Base-by-base conservation (phyloP, 129 eudicot genomes). In the Daucus carota region DNA sequence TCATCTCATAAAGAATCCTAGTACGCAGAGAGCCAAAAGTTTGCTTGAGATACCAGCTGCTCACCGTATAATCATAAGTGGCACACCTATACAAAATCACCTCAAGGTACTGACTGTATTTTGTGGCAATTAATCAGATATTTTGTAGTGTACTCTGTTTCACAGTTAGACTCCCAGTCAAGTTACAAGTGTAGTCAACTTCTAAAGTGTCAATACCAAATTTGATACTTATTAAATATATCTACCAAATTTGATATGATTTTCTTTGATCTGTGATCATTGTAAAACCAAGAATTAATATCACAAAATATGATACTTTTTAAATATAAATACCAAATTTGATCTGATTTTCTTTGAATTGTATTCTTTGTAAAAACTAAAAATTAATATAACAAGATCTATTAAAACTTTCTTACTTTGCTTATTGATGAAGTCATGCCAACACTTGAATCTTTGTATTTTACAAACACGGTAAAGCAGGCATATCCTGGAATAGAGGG, bases 1-100 rank as follows among this genome's bases (percentile, higher is more conserved):
- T 15, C 99, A 94, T 82, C 92, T 94, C 66, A 94, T 94, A 71
- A 94, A 94, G 84, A 94, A 94, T 86, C 97, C 99, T 33, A 91
- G 89, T 80, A 95, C 99, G 46, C 99, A 95, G 74, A 91, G 99
- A 86, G 97, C 99, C 50, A 89, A 95, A 87, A 91, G 99, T 80
- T 89, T 95, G 87, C 89, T 89, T 75, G 89, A 86, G 57, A 86
- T 95, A 77, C 96, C 99, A 33, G 90, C 90, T 81, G 84, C 83
- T 76, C 94, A 85, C 75, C 99, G 99, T 38, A 87, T 91, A 63
- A 85, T 95, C n/a, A 91, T 95, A 60, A 95, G 99, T 89, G 99
- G 99, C 74, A 95, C 99, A 40, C 99, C 99, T 74, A 76, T 95
- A 67, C 97, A 95, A 75, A 95, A 95, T 83, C 88, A 95, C 84